phyloP scores from a whole-genome alignment of 306 rosid species.

The Mucuna pruriens region DNA sequence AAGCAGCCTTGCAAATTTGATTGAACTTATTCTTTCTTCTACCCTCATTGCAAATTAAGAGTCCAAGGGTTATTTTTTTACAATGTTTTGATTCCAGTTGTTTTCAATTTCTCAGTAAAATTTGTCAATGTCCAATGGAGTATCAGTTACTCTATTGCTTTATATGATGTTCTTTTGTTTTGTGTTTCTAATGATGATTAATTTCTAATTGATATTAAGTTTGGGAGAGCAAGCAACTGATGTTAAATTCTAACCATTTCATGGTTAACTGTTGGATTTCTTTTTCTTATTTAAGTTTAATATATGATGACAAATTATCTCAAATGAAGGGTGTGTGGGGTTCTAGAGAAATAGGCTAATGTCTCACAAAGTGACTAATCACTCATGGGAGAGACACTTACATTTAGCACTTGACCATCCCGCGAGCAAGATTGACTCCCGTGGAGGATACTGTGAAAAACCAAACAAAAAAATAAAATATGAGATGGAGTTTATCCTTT shows the following conservation, averaged over 20 bases:
- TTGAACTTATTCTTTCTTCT: background rate
- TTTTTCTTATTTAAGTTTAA: background rate
- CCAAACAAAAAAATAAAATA: background rate
- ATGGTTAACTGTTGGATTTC: slow-evolving; percentile 1
- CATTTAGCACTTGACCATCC: background rate
- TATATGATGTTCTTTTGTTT: background rate
- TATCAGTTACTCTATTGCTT: background rate
- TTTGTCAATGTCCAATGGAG: background rate
- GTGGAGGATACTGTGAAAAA: background rate
- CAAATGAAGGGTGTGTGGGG: background rate
- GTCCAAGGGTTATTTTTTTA: slow-evolving; percentile 8
- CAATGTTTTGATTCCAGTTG: background rate
- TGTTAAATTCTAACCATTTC: background rate
- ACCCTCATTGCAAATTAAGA: background rate
- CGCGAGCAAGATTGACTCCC: background rate
- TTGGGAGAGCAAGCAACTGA: background rate
- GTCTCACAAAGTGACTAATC: background rate
- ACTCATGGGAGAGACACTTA: background rate
- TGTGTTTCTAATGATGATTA: background rate
- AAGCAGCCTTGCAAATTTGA: slow-evolving; percentile 32
- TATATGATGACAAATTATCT: background rate
- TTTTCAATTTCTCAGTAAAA: background rate
- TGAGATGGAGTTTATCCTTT: slow-evolving; percentile 2
- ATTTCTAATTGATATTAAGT: background rate
- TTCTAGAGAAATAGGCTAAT: background rate